Evolutionary conservation across 768 basidiomycete genomes (phyloP).

Genomic region (Leccinum variicolor): DNA sequence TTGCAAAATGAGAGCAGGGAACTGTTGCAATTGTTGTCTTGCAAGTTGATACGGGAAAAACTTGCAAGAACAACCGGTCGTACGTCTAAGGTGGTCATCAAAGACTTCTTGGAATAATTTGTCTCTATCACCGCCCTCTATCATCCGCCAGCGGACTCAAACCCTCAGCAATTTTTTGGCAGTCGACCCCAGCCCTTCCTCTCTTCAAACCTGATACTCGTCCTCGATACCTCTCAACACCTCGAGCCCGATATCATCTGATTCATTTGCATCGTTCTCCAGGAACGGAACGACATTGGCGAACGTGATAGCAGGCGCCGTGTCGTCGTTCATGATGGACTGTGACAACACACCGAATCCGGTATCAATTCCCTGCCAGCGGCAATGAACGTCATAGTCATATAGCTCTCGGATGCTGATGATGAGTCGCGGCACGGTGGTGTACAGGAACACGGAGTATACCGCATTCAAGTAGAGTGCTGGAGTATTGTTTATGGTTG

Average conservation of each 20-base stretch:
- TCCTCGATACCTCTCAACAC: not conserved
- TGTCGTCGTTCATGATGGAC: not conserved
- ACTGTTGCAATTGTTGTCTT: too few species aligned
- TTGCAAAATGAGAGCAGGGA: too few species aligned
- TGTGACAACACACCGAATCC: not conserved
- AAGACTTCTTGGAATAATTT: too few species aligned
- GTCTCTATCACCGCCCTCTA: too few species aligned
- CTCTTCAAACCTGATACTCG: not conserved
- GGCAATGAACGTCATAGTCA: not conserved
- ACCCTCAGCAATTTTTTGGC: too few species aligned
- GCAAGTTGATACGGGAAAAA: too few species aligned
- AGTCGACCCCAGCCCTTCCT: too few species aligned
- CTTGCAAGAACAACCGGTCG: too few species aligned
- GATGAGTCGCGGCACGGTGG: not conserved
- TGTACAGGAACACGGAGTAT: not conserved
- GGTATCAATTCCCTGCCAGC: not conserved
- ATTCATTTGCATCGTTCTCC: not conserved
- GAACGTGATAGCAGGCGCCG: not conserved
- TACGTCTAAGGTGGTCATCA: too few species aligned
- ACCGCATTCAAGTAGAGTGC: not conserved
- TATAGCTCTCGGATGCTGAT: not conserved
- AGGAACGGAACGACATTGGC: not conserved
- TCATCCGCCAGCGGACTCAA: too few species aligned
- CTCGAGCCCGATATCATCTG: not conserved
- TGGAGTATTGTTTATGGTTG: not conserved